Percentiles rank a stretch among this genome's conserved stretches.
phyloP scores from a whole-genome alignment of 2,329 filamentous ascomycete genomes.

The Colletotrichum spaethianum region DNA sequence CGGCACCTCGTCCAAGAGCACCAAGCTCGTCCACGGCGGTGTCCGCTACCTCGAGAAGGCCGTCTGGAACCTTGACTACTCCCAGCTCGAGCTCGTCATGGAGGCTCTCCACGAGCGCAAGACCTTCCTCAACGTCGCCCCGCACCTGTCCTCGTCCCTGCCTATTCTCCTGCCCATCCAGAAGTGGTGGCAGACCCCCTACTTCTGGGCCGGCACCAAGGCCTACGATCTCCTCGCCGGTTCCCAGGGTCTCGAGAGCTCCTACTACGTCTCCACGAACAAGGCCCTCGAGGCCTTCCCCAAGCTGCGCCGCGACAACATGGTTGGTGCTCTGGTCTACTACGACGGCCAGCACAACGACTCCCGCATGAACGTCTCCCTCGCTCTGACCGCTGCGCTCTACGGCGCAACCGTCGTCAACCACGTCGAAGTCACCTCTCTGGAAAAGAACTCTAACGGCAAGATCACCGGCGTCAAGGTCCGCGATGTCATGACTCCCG shows the following conservation, averaged over 20 bases:
- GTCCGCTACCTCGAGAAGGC: slow-evolving; percentile 90
- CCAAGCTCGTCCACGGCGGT: slow-evolving; percentile 88
- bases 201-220: slow-evolving; percentile 80
- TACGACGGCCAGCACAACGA: slow-evolving; percentile 92
- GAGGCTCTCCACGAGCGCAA: slow-evolving; percentile 87
- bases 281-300: slow-evolving; percentile 85
- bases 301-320: slow-evolving; percentile 80
- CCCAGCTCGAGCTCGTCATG: slow-evolving; percentile 84
- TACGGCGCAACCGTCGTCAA: slow-evolving; percentile 87
- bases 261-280: slow-evolving; percentile 83
- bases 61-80: slow-evolving; percentile 87
- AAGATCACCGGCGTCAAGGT: slow-evolving; percentile 76
- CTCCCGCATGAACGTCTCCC: slow-evolving; percentile 87
- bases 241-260: slow-evolving; percentile 85
- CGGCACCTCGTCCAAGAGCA: slow-evolving; percentile 89
- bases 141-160: slow-evolving; percentile 84
- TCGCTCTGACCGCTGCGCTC: slow-evolving; percentile 84
- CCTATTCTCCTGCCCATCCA: slow-evolving; percentile 88
- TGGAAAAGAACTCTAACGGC: slow-evolving; percentile 80
- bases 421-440: slow-evolving; percentile 82
- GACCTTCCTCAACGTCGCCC: slow-evolving; percentile 87
- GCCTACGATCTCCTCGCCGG: slow-evolving; percentile 87
- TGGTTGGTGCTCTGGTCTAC: slow-evolving; percentile 86
- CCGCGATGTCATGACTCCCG: slow-evolving; percentile 67
- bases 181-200: slow-evolving; percentile 87